A percentile compares a stretch with the other conserved stretches of the same genome.
Conservation (phyloP, 2,329 filamentous ascomycete species). For the Chrysoporthe deuterocubensis region DNA sequence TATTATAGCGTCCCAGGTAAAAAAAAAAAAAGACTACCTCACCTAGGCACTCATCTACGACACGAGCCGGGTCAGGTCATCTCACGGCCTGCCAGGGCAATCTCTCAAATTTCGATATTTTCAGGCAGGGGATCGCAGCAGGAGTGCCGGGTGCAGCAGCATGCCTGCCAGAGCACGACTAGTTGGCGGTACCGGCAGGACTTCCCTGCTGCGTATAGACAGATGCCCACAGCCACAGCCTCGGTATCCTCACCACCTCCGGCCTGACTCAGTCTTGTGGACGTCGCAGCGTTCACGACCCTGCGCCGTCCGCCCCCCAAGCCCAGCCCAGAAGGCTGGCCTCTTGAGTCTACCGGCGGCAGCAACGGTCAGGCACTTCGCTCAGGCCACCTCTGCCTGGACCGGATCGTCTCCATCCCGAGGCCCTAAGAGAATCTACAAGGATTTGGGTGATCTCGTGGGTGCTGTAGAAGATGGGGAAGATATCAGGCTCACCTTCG, state of each 20-base stretch:
- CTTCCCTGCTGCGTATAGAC: constrained; percentile 1
- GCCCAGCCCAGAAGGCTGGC: background rate
- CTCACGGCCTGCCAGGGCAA: too few species aligned
- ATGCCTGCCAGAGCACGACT: too few species aligned
- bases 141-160: too few species aligned
- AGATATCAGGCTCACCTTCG: background rate
- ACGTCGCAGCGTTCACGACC: background rate
- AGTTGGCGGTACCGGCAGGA: background rate
- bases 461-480: background rate
- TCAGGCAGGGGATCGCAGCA: too few species aligned
- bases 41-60: too few species aligned
- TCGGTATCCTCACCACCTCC: background rate
- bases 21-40: too few species aligned
- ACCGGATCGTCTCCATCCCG: background rate
- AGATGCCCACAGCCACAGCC: background rate
- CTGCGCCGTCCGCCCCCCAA: background rate
- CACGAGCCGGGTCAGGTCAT: too few species aligned
- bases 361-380: background rate
- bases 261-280: background rate
- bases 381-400: background rate
- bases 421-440: background rate
- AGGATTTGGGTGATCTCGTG: background rate
- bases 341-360: background rate
- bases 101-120: too few species aligned
- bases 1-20: too few species aligned